These are phyloP conservation scores for Zygnema cylindricum DNA, from an alignment of 139 green algal genomes.

Conservation along the genomic window DNA sequence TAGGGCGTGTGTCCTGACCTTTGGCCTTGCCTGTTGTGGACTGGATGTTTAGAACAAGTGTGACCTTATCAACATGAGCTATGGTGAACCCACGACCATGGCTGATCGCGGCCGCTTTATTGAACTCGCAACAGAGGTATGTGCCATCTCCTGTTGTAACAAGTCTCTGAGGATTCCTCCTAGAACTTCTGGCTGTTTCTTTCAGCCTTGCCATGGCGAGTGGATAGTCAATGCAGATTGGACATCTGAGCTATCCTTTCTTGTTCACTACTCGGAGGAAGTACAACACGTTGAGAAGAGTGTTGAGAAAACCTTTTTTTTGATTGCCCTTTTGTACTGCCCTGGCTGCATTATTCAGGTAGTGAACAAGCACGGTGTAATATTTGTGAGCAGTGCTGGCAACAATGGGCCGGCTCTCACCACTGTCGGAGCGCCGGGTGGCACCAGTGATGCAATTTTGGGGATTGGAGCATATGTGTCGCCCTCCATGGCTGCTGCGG, in stretches of 20 bases:
- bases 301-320: no score
- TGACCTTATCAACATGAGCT: conserved; percentile 87
- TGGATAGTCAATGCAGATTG: no score
- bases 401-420: conserved; percentile 86
- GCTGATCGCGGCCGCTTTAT: conserved; percentile 78
- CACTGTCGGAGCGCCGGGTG: conserved; percentile 85
- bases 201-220: no score
- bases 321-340: no score
- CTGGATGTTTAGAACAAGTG: conserved; percentile 59
- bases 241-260: no score
- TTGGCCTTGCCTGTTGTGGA: not conserved
- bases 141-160: no score
- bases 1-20: no score
- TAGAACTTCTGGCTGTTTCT: no score
- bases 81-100: conserved; percentile 76
- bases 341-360: no score
- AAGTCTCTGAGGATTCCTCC: no score
- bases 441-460: conserved; percentile 77
- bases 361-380: conserved; percentile 84
- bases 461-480: conserved; percentile 85
- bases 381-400: conserved; percentile 82
- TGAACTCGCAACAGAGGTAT: conserved; percentile 73
- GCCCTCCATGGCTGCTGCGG: conserved; percentile 78
- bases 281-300: no score
- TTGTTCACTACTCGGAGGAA: no score